These are phyloP conservation scores for Xylaria acuta DNA, from an alignment of 495 filamentous ascomycete species.

Conservation along the genomic window DNA sequence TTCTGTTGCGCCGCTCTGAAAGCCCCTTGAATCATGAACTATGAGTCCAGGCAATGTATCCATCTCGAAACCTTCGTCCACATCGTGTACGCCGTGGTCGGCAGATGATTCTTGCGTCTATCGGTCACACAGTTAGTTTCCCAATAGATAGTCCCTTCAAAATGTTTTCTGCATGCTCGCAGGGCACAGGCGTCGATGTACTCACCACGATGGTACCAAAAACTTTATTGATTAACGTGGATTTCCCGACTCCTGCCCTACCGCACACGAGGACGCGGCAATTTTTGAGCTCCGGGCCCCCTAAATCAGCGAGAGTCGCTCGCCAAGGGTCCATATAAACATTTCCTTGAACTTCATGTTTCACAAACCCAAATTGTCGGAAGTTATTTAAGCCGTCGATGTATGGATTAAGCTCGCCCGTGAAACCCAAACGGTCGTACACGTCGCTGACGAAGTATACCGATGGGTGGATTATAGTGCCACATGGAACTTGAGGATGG, in stretches of 20 bases:
- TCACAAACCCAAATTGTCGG: slow-evolving; percentile 14
- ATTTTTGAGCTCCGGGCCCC: slow-evolving; percentile 29
- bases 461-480: slow-evolving; percentile 45
- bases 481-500: slow-evolving; percentile 30
- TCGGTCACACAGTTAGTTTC: slow-evolving; percentile 1
- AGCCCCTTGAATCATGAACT: slow-evolving; percentile 27
- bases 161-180: not conserved
- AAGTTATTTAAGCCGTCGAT: slow-evolving; percentile 23
- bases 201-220: slow-evolving; percentile 35
- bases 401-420: slow-evolving; percentile 24
- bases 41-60: slow-evolving; percentile 29
- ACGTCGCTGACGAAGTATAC: slow-evolving; percentile 42
- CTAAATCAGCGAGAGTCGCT: slow-evolving; percentile 20
- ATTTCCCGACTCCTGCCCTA: slow-evolving; percentile 46
- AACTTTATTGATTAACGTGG: slow-evolving; percentile 45
- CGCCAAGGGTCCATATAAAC: slow-evolving; percentile 27
- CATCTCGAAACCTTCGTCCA: slow-evolving; percentile 29
- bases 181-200: not conserved
- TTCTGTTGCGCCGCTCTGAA: slow-evolving; percentile 27
- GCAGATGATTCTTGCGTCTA: slow-evolving; percentile 27
- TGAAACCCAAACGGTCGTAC: slow-evolving; percentile 23
- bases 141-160: not conserved
- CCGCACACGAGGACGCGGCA: slow-evolving; percentile 45
- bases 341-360: slow-evolving; percentile 29
- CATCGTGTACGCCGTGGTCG: slow-evolving; percentile 26